Base-by-base conservation (phyloP, 148 eudicot species). In the Heliosperma pusillum region DNA sequence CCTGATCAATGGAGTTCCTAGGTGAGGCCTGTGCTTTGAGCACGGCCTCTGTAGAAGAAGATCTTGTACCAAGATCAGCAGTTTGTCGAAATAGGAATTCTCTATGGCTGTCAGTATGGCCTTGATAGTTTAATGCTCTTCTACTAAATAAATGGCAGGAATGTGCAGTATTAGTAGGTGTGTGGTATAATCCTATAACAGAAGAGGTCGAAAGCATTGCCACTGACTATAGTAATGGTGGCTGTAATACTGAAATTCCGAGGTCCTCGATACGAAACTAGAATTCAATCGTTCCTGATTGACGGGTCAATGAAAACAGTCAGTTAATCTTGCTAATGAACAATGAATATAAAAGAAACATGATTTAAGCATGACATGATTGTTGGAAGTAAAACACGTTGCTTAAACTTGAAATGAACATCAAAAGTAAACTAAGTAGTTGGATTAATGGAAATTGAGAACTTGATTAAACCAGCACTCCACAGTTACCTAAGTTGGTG, bases 171-270 rank as follows among this genome's bases (percentile, higher is more conserved):
- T 75, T 59, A 68, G 52, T 33, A 79, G 61, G 67, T 21, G 82
- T 45, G 67, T 73, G 84, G 74, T 53, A 64, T 25, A 83, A 69
- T 69, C 81, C 80, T 69, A 80, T 27, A 40, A 80, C 73, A 68
- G 74, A 82, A 42, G 88, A 80, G 33, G 84, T 63, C 27, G 80
- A 73, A 74, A 83, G 74, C 50, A 72, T 83, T 42, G 89, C 87
- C 97, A 91, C 88, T 67, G 66, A 58, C 22, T 19, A 27, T 42
- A 47, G 9, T 52, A 47, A 76, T 45, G 16, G 72, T 75, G 53
- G 52, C 57, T 15, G 56, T 69, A 25, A 55, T 20, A 40, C 7
- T 36, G 50, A 33, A 20, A 60, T 62, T 42, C 71, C 79, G 22
- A 70, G 67, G 22, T 70, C 29, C 76, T 80, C 52, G 45, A 45